These are phyloP conservation scores for Zostera marina DNA, from an alignment of 116 monocot genomes.

Conservation along the genomic window DNA sequence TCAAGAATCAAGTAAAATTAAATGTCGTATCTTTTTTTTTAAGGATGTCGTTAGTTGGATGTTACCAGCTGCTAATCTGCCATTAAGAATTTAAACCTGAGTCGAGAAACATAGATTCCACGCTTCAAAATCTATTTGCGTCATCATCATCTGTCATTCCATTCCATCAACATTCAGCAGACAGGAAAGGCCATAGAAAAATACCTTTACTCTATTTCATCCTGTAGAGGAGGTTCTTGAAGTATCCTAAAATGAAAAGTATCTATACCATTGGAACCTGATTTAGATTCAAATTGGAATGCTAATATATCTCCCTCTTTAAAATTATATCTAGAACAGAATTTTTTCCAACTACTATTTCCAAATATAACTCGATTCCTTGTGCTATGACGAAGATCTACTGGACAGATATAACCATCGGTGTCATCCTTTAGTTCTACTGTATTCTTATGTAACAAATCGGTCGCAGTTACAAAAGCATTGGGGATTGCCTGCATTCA, in stretches of 20 bases:
- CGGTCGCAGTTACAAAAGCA: constrained; percentile 1
- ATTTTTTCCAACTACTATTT: not conserved
- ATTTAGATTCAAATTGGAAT: not conserved
- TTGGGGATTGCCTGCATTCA: constrained; percentile 4
- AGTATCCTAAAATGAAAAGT: constrained; percentile 1
- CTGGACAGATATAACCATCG: not conserved
- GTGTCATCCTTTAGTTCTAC: constrained; percentile 2
- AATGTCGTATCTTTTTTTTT: too few species aligned
- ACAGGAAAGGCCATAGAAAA: too few species aligned
- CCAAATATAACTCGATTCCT: constrained; percentile 2
- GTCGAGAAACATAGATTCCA: too few species aligned
- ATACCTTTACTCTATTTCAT: not conserved
- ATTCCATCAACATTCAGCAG: too few species aligned
- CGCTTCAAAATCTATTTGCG: too few species aligned
- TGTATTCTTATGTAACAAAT: not conserved
- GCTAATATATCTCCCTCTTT: constrained; percentile 3
- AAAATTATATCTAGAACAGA: not conserved
- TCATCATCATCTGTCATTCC: too few species aligned
- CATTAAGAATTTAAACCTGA: too few species aligned
- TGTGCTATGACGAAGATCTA: not conserved
- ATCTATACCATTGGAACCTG: not conserved
- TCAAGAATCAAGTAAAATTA: too few species aligned
- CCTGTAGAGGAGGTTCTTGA: not conserved
- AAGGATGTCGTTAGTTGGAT: too few species aligned
- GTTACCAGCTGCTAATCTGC: not conserved